Conservation (phyloP, 108 stramenopile genomes). For the Cyclotella baltica region DNA sequence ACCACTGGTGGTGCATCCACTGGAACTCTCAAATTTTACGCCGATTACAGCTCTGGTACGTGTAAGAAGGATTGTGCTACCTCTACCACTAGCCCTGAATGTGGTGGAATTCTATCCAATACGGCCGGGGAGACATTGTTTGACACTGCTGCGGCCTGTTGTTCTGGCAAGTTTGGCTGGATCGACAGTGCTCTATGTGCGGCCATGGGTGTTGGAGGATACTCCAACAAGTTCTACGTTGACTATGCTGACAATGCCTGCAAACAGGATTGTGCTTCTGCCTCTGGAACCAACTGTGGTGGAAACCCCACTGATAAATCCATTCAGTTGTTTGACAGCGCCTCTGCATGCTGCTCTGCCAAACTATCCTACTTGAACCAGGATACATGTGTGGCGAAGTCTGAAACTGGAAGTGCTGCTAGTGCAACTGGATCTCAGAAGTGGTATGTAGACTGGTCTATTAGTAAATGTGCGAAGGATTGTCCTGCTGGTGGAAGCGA, state of each 20-base stretch:
- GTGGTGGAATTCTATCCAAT: constrained; percentile 12
- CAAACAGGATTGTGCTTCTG: constrained; percentile 17
- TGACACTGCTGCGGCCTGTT: constrained; percentile 1
- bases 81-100: neutral
- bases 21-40: constrained; percentile 2
- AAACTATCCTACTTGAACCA: constrained; percentile 6
- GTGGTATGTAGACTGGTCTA: constrained; percentile 19
- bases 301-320: constrained; percentile 5
- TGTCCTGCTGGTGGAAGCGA: neutral
- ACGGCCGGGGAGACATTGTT: neutral
- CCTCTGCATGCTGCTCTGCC: constrained; percentile 9
- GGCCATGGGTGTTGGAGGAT: neutral
- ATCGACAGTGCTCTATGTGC: neutral
- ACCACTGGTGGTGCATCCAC: neutral
- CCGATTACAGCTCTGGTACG: neutral
- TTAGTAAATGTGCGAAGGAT: constrained; percentile 14
- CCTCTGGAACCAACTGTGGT: constrained; percentile 1
- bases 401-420: constrained; percentile 2
- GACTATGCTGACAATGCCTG: constrained; percentile 7
- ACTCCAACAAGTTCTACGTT: constrained; percentile 13
- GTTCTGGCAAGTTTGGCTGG: constrained; percentile 4
- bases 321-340: neutral
- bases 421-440: neutral
- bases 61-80: constrained; percentile 15
- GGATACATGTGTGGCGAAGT: neutral